Evolutionary conservation across 345 rosid species (phyloP), one percentile per base, ranked within the genome.

Genomic region (Brassica juncea): DNA sequence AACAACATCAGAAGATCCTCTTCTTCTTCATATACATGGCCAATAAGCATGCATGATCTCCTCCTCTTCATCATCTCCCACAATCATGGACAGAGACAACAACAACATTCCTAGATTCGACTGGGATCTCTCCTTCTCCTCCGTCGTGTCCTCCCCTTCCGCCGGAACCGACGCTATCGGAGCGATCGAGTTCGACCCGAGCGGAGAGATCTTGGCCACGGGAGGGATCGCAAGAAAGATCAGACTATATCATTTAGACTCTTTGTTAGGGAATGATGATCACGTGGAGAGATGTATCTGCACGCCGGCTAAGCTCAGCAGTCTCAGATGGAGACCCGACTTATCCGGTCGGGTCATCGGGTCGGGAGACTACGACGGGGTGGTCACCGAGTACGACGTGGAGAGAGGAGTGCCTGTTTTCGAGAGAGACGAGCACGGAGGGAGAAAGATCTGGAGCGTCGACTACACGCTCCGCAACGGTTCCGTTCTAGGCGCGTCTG

Each of bases 381-480:
- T 92, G 0, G 96, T 94, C 9, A 92, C 78, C 55, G 98, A 94
- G 77, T 92, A 94, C 39, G 92, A 92, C 76, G 84, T 90, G 8
- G 98, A 92, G 85, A 84, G 64, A 12, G 72, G 71, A 61, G 42
- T 83, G 1, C 91, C 98, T 4, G 67, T 86, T 10, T 94, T 88
- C 71, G 98, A 94, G 71, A 88, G 98, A 4, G 98, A 94, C 70
- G 98, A 94, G 81, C 98, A 94, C 68, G 97, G 97, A 6, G 98
- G 98, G 4, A 84, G 97, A 21, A 84, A 93, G 82, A 88, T 94
- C 21, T 90, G 97, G 98, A 92, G 94, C 86, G 85, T 94, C 57
- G 97, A 92, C 77, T 94, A 94, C 71, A 84, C 93, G 31, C 75
- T 57, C 21, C 77, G 75, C 57, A 55, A 64, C 2, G 85, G 83